A percentile compares a stretch with the other conserved stretches of the same genome.
Conservation (phyloP, 768 basidiomycete species). For the Trichaptum fuscoviolaceum region DNA sequence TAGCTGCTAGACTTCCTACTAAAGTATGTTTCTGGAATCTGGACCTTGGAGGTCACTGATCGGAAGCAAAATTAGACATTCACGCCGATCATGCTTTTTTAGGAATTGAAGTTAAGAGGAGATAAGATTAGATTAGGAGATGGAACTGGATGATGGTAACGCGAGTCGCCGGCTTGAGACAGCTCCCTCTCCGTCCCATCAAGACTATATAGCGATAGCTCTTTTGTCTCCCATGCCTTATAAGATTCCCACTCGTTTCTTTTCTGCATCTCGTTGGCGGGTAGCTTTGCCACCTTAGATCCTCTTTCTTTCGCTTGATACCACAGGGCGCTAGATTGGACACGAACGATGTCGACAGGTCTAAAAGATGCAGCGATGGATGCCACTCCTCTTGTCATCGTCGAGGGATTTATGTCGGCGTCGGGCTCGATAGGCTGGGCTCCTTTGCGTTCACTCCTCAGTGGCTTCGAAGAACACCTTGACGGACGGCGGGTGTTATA, state of each 20-base stretch:
- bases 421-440: constrained; percentile 34
- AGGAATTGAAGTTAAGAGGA: neutral
- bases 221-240: neutral
- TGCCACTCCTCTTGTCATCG: constrained; percentile 36
- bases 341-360: neutral
- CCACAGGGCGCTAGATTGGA: neutral
- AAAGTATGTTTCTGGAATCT: too few relatives aligned
- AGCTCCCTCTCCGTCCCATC: neutral
- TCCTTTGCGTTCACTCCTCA: neutral
- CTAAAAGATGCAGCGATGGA: neutral
- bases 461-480: constrained; percentile 30
- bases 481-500: constrained; percentile 21
- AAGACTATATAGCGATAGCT: neutral
- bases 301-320: neutral
- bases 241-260: neutral
- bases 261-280: neutral
- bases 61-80: neutral
- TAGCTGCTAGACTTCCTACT: too few relatives aligned
- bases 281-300: neutral
- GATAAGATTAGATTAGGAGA: neutral
- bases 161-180: neutral
- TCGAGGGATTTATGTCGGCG: constrained; percentile 42
- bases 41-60: too few relatives aligned
- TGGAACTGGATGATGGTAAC: neutral
- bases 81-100: neutral